Evolutionary conservation across 2,329 filamentous ascomycete species (phyloP), one percentile per base, ranked within the genome.

Genomic region (Penicillium sp.): DNA sequence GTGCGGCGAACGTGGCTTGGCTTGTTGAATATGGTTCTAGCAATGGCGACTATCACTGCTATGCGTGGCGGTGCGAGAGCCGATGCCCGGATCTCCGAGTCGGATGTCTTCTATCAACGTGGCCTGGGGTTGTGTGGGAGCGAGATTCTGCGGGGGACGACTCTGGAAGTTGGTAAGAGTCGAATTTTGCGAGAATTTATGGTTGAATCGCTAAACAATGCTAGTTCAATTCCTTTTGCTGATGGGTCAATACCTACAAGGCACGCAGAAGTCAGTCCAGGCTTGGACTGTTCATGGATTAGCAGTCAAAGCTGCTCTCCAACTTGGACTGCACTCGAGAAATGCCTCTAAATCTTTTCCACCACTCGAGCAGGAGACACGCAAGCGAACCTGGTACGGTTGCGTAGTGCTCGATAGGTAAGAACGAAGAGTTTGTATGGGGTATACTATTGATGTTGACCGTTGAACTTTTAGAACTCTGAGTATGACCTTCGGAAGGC

Each of bases 211-310:
- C 55, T 38, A n/a, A 37, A n/a, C n/a, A 28, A 10, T 7, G 53
- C 15, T 58, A 79, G 83, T 85, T 0, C 83, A 85, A 67, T 80
- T 79, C 45, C 75, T 85, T 8, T 73, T 86, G 0, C 61, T 86
- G 0, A 77, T 81, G 65, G 79, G 79, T 4, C 82, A 84, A 53
- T 86, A 86, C 60, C 75, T 86, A 0, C 84, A 86, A 65, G 83
- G 84, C 1, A 85, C 83, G 0, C 81, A 84, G 40, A 80, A 80
- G 22, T 85, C 84, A 0, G 75, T 84, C 2, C 80, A 85, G 58
- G 81, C 84, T 1, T 87, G 84, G 84, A 83, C 78, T 0, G 76
- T 82, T 0, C 85, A 86, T 63, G 84, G 85, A 0, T 74, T 86
- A 0, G 80, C 83, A 0, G 79, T 86, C 2, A 82, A 80, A 61